Conservation (phyloP, 2,329 filamentous ascomycete genomes). For the Alternaria gansuensis region DNA sequence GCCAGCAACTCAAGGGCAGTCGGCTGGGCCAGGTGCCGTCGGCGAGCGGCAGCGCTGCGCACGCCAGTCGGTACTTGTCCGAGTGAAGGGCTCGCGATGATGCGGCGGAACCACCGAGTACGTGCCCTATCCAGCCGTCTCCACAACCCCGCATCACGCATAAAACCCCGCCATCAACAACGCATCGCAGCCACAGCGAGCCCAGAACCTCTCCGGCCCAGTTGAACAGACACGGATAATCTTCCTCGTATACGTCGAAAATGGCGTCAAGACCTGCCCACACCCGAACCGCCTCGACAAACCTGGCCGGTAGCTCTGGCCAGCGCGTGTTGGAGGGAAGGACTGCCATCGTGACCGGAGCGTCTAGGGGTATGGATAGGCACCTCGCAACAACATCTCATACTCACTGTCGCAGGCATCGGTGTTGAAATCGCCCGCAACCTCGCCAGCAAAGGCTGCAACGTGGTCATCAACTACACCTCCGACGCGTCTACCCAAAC, state of each 20-base stretch:
- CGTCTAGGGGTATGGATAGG: conserved; percentile 70
- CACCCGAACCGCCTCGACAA: conserved; percentile 53
- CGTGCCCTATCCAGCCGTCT: conserved; percentile 27
- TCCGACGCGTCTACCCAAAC: conserved; percentile 66
- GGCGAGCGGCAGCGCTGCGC: background rate
- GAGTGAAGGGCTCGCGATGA: conserved; percentile 6
- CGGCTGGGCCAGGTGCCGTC: background rate
- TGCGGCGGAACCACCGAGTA: conserved; percentile 30
- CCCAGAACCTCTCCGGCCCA: conserved; percentile 1
- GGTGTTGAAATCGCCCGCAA: conserved; percentile 73
- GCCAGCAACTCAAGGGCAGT: background rate
- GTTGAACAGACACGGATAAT: conserved; percentile 8
- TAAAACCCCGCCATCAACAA: conserved; percentile 35
- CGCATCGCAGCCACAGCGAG: background rate
- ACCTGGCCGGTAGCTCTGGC: conserved; percentile 44
- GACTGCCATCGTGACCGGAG: conserved; percentile 80
- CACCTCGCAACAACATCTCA: background rate
- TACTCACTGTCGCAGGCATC: conserved; percentile 66
- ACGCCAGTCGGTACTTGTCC: conserved; percentile 15
- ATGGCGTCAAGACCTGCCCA: conserved; percentile 52
- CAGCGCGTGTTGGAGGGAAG: conserved; percentile 69
- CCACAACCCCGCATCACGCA: conserved; percentile 30
- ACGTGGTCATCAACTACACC: conserved; percentile 76
- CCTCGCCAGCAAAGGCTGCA: conserved; percentile 75
- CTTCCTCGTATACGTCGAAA: conserved; percentile 14